phyloP scores from a whole-genome alignment of 2,329 filamentous ascomycete species.

The Fusarium sp. region DNA sequence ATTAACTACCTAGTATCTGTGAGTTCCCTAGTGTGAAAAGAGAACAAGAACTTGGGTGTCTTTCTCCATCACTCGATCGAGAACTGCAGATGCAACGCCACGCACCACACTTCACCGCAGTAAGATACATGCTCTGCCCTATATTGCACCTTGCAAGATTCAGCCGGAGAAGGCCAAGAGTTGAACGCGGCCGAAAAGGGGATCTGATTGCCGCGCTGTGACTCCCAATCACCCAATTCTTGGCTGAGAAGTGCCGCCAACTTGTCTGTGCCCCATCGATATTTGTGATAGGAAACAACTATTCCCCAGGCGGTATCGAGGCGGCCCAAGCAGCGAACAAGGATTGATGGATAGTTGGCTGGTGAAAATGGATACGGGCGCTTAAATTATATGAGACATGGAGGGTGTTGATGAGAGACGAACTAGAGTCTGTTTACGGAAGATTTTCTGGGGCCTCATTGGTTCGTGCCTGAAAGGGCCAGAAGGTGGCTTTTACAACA shows the following conservation, averaged over 20 bases:
- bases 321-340: slow-evolving; percentile 17
- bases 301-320: background rate
- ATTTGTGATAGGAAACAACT: slow-evolving; percentile 4
- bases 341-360: background rate
- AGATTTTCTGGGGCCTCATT: background rate
- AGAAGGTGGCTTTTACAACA: background rate
- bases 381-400: slow-evolving; percentile 21
- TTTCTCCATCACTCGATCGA: slow-evolving; percentile 32
- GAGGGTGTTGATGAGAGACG: slow-evolving; percentile 16
- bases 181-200: background rate
- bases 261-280: slow-evolving; percentile 15
- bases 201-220: slow-evolving; percentile 12
- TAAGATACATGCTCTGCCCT: background rate
- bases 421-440: slow-evolving; percentile 13
- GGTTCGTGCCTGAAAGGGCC: slow-evolving; percentile 14
- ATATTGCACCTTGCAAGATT: slow-evolving; percentile 8
- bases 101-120: slow-evolving; percentile 2
- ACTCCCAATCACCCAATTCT: slow-evolving; percentile 24
- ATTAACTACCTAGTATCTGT: slow-evolving; percentile 13
- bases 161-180: slow-evolving; percentile 15
- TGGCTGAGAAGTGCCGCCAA: slow-evolving; percentile 23
- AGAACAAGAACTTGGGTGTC: background rate
- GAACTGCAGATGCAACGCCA: slow-evolving; percentile 11
- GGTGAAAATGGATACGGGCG: slow-evolving; percentile 24
- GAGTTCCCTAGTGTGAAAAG: background rate